A percentile compares a stretch with the other conserved stretches of the same genome.
Evolutionary conservation across 768 basidiomycete genomes (phyloP).

Genomic region (Suillus sp.): DNA sequence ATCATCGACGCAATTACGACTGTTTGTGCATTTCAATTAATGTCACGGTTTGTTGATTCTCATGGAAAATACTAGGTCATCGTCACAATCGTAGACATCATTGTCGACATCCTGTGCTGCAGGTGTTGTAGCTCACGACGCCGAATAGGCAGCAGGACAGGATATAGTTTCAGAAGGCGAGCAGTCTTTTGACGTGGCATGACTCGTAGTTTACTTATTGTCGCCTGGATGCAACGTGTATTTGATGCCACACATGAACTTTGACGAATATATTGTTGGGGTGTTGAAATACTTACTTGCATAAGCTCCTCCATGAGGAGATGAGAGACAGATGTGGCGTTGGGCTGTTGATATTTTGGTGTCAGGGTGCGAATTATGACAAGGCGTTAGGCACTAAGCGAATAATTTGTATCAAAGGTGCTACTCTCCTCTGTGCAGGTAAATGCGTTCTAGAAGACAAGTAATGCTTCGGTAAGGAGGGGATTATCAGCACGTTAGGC

Average conservation of each 20-base stretch:
- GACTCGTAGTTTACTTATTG: conserved; percentile 23
- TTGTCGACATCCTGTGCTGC: conserved; percentile 51
- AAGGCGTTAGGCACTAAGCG: not conserved
- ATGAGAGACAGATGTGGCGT: too few species aligned
- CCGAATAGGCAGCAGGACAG: conserved; percentile 5
- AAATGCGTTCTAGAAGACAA: not conserved
- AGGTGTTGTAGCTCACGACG: conserved; percentile 35
- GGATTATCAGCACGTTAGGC: not conserved
- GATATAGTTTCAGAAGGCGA: conserved; percentile 21
- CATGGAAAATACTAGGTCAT: conserved; percentile 46
- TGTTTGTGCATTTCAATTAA: conserved; percentile 43
- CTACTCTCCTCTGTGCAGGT: not conserved
- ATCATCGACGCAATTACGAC: conserved; percentile 60
- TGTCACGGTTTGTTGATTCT: not conserved
- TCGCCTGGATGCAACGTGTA: not conserved
- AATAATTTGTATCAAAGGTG: not conserved
- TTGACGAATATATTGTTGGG: not conserved
- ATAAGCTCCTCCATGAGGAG: conserved; percentile 43
- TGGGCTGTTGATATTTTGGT: too few species aligned
- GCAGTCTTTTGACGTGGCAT: conserved; percentile 35
- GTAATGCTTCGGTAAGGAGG: not conserved
- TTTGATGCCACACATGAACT: not conserved
- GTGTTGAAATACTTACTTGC: conserved; percentile 18
- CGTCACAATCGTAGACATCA: conserved; percentile 64
- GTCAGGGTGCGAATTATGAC: not conserved